Conservation (phyloP, 2,329 filamentous ascomycete genomes). For the Diplodia corticola region DNA sequence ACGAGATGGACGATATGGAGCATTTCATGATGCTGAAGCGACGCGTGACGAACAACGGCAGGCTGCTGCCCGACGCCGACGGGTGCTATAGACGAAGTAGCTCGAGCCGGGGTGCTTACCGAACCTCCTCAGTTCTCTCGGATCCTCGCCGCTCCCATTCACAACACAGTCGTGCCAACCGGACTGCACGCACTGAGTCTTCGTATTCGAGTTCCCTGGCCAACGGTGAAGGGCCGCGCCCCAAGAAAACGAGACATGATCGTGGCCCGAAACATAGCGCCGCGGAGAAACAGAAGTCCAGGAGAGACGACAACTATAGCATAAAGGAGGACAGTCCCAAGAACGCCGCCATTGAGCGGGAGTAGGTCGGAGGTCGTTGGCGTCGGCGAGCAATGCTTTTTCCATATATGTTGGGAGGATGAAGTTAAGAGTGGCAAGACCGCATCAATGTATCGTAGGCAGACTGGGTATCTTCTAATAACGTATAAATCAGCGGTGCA, state of each 20-base stretch:
- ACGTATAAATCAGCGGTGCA: not conserved
- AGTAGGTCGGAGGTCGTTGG: not conserved
- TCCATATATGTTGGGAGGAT: not conserved
- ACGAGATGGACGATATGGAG: not conserved
- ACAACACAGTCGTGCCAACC: too few species aligned
- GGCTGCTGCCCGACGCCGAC: not conserved
- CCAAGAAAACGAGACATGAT: not conserved
- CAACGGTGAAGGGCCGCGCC: not conserved
- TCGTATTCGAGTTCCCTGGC: not conserved
- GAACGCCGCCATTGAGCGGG: not conserved
- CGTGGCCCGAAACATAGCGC: not conserved
- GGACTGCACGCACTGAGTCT: not conserved
- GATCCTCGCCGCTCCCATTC: not conserved
- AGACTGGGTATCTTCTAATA: not conserved
- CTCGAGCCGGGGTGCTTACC: not conserved
- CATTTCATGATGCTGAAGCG: not conserved
- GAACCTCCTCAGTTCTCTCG: not conserved
- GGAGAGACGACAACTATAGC: not conserved
- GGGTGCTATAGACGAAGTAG: not conserved
- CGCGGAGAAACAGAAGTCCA: not conserved
- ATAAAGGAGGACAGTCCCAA: not conserved
- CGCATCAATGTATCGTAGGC: not conserved
- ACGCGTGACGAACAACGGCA: not conserved
- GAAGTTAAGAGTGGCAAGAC: not conserved
- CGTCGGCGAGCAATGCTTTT: too few species aligned